Base-by-base conservation (phyloP, 345 rosid genomes). In the Acer campestre region DNA sequence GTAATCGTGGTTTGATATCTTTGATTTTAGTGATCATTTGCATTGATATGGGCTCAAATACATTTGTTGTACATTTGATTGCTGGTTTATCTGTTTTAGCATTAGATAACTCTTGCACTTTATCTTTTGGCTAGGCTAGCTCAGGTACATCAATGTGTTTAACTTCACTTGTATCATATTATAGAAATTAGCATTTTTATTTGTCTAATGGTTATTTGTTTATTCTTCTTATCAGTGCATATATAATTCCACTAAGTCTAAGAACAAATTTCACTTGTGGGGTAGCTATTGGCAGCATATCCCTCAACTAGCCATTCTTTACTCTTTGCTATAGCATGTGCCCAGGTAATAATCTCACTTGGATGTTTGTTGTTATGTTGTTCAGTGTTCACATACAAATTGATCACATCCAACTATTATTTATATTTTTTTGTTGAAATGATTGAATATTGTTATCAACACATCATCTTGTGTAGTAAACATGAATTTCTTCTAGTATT, bases 71-170 rank as follows among this genome's bases (percentile, higher is more conserved):
- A 31, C 35, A 3, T 3, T 31, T 31, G 35, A 75, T 93, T 81
- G 98, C 98, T 42, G 98, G 98, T 71, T 87, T 97, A 82, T 94
- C 99, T 83, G 86, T 97, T 83, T 81, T 97, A 81, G 98, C 99
- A 22, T 87, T 97, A 82, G 98, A 92, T 86, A 25, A 94, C 99
- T 0, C 99, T 94, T 76, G 93, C 98, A 66, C 86, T 97, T 42
- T 93, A 97, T 87, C 97, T 97, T 31, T 87, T 93, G 86, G 96
- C 97, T 82, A 89, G 99, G 82, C 75, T 94, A 78, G 97, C 90
- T 79, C 99, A 97, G 95, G 98, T 97, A 74, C 62, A 65, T 67
- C 25, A 56, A 10, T 35, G n/a, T 66, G 67, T 29, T 67, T 70
- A 25, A 3, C 71, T 14, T 65, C 14, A 59, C 49, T 67, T 16